Conservation (phyloP, 2,329 filamentous ascomycete genomes). For the Arthrobotrys sinensis region DNA sequence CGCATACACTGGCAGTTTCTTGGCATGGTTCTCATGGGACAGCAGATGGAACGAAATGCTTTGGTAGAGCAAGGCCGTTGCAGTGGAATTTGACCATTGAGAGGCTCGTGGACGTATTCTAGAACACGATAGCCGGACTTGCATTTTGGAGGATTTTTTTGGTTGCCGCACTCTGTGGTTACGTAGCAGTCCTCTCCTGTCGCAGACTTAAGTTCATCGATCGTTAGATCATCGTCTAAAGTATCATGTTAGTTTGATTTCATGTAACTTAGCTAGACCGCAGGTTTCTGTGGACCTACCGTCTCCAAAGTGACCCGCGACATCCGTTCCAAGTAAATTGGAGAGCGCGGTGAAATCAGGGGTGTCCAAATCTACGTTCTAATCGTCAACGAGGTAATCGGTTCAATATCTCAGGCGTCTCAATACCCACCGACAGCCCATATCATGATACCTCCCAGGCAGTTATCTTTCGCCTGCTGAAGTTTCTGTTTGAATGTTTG, state of each 20-base stretch:
- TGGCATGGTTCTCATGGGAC: slow-evolving; percentile 22
- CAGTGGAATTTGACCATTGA: slow-evolving; percentile 24
- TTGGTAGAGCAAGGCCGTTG: slow-evolving; percentile 8
- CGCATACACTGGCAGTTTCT: slow-evolving; percentile 23
- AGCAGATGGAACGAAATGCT: slow-evolving; percentile 23
- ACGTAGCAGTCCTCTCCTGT: slow-evolving; percentile 25
- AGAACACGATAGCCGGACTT: slow-evolving; percentile 16
- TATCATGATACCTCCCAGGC: slow-evolving; percentile 29
- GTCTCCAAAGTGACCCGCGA: slow-evolving; percentile 20
- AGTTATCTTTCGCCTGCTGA: slow-evolving; percentile 20
- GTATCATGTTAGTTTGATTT: neutral
- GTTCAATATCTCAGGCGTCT: neutral
- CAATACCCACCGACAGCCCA: slow-evolving; percentile 24
- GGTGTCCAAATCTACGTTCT: slow-evolving; percentile 18
- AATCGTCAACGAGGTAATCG: neutral
- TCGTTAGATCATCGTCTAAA: slow-evolving; percentile 24
- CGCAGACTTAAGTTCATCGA: slow-evolving; percentile 28
- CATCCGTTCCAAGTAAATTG: slow-evolving; percentile 28
- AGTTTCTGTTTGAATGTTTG: slow-evolving; percentile 34
- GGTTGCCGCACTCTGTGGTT: slow-evolving; percentile 8
- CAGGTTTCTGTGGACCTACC: neutral
- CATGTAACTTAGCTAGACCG: neutral
- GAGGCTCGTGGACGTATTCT: slow-evolving; percentile 24
- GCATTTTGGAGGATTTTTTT: slow-evolving; percentile 12
- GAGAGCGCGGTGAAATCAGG: slow-evolving; percentile 28